Base-by-base conservation (phyloP, 1,284 basidiomycete species). In the Ustilago cynodontis region DNA sequence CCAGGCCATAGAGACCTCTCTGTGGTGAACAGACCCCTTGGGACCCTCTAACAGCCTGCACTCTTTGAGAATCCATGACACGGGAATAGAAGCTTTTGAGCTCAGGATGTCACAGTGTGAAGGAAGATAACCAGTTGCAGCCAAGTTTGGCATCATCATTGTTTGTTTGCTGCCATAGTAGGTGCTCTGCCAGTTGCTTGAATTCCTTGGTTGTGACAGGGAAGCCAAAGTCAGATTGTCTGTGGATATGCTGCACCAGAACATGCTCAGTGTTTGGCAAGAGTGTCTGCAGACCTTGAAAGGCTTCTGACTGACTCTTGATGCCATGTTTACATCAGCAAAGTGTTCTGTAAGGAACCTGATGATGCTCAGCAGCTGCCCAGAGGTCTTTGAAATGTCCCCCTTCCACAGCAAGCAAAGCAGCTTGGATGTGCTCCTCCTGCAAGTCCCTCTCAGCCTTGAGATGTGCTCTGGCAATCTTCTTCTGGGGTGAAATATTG, bases 401-500 rank as follows among this genome's bases (percentile, higher is more conserved):
- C 31, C 14, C 22, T 18, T 31, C 28, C 3, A 51, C 24, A 31
- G 26, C 49, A 29, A 18, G 26, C 28, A 51, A 26, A 14, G 49
- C 49, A 8, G 49, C 24, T 31, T 51, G 49, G 7, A 51, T 51
- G 22, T 51, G 24, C n/a, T 51, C 49, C 14, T 51, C 49, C 28
- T 51, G 29, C 28, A 16, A 13, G 31, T 51, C 49, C 18, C 49
- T 51, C 14, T 51, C 49, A 9, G 28, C 28, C 28, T n/a, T 51
- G 7, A 51, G 49, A 7, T 51, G 49, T 4, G 8, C n/a, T 18
- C 49, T 51, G 4, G 49, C 49, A 29, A 51, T 28, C 49, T 51
- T 51, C 49, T 51, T 51, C 3, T 28, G 7, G 8, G 49, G 49
- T 51, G 49, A 51, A 14, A 51, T 51, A 28, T 51, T 51, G 49